phyloP scores from a whole-genome alignment of 1,284 basidiomycete genomes.

The Termitomyces sp. region DNA sequence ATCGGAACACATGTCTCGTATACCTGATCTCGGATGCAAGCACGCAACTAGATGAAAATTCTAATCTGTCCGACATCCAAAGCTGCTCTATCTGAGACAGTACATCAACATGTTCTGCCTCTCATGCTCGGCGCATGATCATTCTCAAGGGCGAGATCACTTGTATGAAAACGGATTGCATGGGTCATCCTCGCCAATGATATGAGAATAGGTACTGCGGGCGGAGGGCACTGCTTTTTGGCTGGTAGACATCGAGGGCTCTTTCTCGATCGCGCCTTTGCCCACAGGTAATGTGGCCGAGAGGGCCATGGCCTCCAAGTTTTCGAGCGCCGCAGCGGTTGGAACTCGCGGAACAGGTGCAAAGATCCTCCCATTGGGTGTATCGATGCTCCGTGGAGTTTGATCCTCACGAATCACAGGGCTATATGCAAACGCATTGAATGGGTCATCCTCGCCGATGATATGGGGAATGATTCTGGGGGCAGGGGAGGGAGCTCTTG shows the following conservation, averaged over 20 bases:
- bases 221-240: background rate
- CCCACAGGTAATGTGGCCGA: background rate
- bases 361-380: background rate
- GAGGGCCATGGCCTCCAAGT: background rate
- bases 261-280: background rate
- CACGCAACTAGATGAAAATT: background rate
- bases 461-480: background rate
- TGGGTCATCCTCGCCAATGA: background rate
- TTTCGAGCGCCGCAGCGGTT: background rate
- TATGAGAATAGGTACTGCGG: background rate
- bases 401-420: background rate
- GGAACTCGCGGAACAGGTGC: background rate
- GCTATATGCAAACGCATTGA: background rate
- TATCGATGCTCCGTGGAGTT: background rate
- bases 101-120: background rate
- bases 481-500: too few relatives aligned
- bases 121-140: background rate
- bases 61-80: background rate
- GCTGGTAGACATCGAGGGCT: background rate
- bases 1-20: background rate
- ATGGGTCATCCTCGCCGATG: background rate
- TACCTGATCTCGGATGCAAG: background rate
- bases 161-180: background rate
- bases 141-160: background rate
- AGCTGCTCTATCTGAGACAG: background rate